Base-by-base conservation (phyloP, 2,329 filamentous ascomycete genomes). In the Chaetomium sp. region DNA sequence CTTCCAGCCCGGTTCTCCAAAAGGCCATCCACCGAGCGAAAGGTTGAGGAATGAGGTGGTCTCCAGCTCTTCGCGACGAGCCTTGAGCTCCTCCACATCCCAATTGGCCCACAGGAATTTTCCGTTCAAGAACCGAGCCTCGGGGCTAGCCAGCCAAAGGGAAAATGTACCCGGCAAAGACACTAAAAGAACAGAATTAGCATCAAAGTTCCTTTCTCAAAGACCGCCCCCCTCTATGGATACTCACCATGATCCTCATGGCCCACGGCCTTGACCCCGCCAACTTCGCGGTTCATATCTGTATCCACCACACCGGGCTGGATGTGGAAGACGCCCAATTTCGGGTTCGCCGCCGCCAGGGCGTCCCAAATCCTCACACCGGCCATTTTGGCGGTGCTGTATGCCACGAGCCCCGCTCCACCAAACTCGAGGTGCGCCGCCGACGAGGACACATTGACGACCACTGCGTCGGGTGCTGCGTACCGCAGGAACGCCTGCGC, bases 261-360 rank as follows among this genome's bases (percentile, higher is more conserved):
- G 34, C 50, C 50, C 1, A 34, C 8, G 8, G 35, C 42, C 35
- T 46, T 52, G 8, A 46, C 14, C 8, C 49, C 49, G 34, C 49
- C 49, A 9, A 14, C 33, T 42, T 52, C 41, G 14, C 19, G 32
- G 10, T 52, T 52, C 49, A 58, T 1, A 58, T 40, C 55, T 2
- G 54, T 57, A 8, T 53, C 56, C 12, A 49, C 51, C 5, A 57
- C 36, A 5, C 56, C 52, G 3, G 54, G 49, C 12, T 69, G 67
- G 2, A 62, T 60, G 12, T 67, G 62, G 0, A 69, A 11, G 0
- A 66, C 56, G 42, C 69, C 64, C 8, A 71, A 56, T 0, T 41
- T 34, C 12, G 53, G 50, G 47, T 56, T 48, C 27, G 41, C 46
- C 36, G 59, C 11, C 0, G 60, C 60, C 0, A 69, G 10, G 6